Base-by-base conservation (phyloP, 257 asterid species). In the Lycium ferocissimum region DNA sequence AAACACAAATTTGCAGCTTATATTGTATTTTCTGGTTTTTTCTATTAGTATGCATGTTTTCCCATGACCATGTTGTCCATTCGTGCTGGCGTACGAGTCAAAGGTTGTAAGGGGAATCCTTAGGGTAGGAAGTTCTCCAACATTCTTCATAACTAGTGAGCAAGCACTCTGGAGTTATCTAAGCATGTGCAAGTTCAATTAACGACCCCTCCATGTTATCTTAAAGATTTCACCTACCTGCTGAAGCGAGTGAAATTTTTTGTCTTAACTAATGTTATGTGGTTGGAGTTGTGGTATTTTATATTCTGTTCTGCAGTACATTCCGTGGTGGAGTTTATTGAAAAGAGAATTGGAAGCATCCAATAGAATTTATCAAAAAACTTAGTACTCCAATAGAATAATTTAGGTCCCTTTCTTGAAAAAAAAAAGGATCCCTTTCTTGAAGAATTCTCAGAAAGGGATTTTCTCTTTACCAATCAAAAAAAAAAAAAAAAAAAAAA, bases 301-400 rank as follows among this genome's bases (percentile, higher is more conserved):
- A 70, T 70, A 70, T 70, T 17, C 79, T 40, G 15, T 38, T 70
- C 26, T 17, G 79, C 10, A 14, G 33, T 70, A 8, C 54, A 70
- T 70, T 70, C 54, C 40, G 38, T 8, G 14, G 78, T 70, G 79
- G 79, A 70, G 79, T 70, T 70, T 40, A 38, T 70, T 8, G 79
- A 18, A 70, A 70, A 40, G 54, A 70, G 33, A 40, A 40, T 70
- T 15, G 11, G 79, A 70, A 70, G 8, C 79, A 38, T 38, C 78
- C 53, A 37, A 37, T 70, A 37, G 43, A 33, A 66, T 66, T 66
- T 66, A 33, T 66, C n/a, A 33, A 66, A 33, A 13, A 66, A 66
- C 73, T 66, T 66, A 38, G 72, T 11, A 65, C 33, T 67, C 20
- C 11, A 67, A 33, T 33, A 69, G 51, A 69, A 69, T 7, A 37